Percentiles rank a stretch among this genome's conserved stretches.
Evolutionary conservation across 257 asterid species (phyloP).

Genomic region (Prunella vulgaris): DNA sequence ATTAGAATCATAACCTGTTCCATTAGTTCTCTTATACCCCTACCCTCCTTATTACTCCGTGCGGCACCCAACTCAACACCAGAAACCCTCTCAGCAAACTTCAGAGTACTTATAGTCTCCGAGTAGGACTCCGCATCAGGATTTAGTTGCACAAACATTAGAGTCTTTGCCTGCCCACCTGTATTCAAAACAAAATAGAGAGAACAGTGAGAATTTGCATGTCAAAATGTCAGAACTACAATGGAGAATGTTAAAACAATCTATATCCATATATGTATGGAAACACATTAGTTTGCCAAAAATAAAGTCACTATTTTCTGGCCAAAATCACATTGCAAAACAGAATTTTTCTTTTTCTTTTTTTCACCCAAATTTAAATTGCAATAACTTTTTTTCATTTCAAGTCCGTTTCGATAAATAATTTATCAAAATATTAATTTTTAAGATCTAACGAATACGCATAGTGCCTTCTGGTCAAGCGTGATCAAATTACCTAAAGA

Average conservation of each 20-base stretch:
- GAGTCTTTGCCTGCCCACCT: conserved; percentile 98
- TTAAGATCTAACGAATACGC: neutral
- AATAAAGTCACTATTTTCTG: too few species aligned
- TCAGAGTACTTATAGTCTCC: conserved; percentile 84
- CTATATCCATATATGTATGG: too few species aligned
- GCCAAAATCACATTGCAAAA: too few species aligned
- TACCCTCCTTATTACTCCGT: conserved; percentile 76
- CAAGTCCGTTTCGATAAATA: too few species aligned
- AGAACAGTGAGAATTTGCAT: neutral
- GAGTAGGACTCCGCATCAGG: conserved; percentile 90
- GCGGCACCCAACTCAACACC: conserved; percentile 99
- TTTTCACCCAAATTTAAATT: too few species aligned
- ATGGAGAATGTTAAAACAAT: neutral
- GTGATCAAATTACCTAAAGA: conserved; percentile 61
- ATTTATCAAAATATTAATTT: too few species aligned
- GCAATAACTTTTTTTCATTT: too few species aligned
- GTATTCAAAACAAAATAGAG: conserved; percentile 10
- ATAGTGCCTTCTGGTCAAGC: conserved; percentile 1
- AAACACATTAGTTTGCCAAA: neutral
- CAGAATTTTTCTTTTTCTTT: too few species aligned
- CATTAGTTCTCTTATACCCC: conserved; percentile 87
- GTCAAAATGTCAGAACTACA: conserved; percentile 2
- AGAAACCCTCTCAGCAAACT: conserved; percentile 97
- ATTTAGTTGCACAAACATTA: conserved; percentile 94
- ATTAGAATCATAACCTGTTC: conserved; percentile 64